A percentile compares a stretch with the other conserved stretches of the same genome.
These are phyloP conservation scores for Setomelanomma holmii DNA, from an alignment of 2,329 filamentous ascomycete species.

Conservation along the genomic window DNA sequence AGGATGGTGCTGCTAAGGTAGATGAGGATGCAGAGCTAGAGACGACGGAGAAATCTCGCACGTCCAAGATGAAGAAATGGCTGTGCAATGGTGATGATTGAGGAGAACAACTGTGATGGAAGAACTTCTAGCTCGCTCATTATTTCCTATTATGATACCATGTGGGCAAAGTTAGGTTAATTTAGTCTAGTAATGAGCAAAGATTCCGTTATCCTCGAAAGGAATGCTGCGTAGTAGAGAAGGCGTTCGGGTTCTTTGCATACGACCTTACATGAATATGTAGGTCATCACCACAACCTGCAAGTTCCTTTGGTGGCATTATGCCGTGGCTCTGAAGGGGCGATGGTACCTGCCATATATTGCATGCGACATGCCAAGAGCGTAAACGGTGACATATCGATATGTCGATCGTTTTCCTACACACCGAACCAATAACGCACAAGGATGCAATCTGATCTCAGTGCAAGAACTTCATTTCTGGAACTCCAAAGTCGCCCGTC, in stretches of 20 bases:
- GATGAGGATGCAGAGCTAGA: not conserved
- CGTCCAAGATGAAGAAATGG: not conserved
- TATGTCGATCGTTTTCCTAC: not conserved
- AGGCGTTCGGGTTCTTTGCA: not conserved
- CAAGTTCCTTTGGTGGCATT: no score
- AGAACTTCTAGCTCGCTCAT: not conserved
- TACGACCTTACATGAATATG: no score
- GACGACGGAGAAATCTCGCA: no score
- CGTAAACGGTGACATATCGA: constrained; percentile 2
- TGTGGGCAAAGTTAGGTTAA: not conserved
- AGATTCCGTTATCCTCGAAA: no score
- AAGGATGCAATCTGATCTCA: no score
- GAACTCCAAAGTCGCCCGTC: no score
- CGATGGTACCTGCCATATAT: not conserved
- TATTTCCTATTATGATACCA: constrained; percentile 1
- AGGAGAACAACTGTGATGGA: not conserved
- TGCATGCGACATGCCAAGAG: not conserved
- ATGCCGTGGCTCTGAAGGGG: no score
- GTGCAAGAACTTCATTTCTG: no score
- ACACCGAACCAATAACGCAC: no score
- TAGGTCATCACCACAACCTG: no score
- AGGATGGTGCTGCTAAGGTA: not conserved
- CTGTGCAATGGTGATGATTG: no score
- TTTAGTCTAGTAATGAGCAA: not conserved
- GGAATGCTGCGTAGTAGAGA: no score